These are phyloP conservation scores for Gamsiella multidivaricata DNA, from an alignment of 192 early-diverging fungal species.

Conservation along the genomic window DNA sequence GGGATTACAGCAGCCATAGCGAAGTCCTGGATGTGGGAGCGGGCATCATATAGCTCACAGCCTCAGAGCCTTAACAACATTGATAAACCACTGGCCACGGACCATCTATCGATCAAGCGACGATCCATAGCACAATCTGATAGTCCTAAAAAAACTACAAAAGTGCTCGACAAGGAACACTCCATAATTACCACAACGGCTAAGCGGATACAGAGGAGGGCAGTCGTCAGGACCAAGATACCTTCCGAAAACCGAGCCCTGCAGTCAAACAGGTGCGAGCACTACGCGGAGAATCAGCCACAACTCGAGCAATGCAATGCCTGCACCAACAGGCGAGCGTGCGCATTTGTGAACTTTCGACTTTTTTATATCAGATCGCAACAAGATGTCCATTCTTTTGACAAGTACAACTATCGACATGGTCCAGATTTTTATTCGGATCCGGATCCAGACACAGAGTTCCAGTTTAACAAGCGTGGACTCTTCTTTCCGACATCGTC, in stretches of 20 bases:
- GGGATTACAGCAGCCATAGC: not conserved
- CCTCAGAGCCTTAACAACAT: not conserved
- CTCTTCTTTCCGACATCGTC: not conserved
- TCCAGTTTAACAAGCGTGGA: not conserved
- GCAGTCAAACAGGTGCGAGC: no score
- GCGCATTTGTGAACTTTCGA: conserved; percentile 4
- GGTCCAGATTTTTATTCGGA: conserved; percentile 19
- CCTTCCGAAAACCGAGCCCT: not conserved
- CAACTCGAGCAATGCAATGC: not conserved
- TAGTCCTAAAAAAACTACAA: not conserved
- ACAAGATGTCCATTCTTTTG: no score
- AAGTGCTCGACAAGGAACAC: not conserved
- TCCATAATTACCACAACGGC: no score
- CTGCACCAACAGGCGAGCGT: not conserved
- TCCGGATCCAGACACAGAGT: not conserved
- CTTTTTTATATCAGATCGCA: not conserved
- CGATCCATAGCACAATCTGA: no score
- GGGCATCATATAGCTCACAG: not conserved
- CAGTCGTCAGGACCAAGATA: not conserved
- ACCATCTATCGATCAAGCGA: not conserved
- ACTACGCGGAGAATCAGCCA: no score
- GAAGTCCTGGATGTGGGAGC: not conserved
- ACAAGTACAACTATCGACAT: not conserved
- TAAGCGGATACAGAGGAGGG: no score
- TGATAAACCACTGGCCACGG: not conserved